Percentiles rank a stretch among this genome's conserved stretches.
phyloP scores from a whole-genome alignment of 2,329 filamentous ascomycete species.

The Paraconiothyrium brasiliense region DNA sequence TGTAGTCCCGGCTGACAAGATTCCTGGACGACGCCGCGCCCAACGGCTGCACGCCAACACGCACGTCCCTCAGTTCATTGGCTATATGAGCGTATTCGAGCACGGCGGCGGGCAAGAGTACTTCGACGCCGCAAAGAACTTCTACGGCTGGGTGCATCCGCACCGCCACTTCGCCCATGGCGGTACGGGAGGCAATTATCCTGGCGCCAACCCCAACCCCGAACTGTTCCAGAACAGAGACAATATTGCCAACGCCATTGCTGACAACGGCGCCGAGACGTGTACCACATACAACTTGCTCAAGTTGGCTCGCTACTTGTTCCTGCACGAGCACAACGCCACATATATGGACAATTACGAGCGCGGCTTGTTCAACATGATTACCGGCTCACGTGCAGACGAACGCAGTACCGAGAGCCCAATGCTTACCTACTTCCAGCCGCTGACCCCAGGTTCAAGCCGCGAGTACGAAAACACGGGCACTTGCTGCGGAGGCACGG shows the following conservation, averaged over 20 bases:
- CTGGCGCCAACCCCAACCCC: slow-evolving; percentile 71
- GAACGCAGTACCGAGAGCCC: slow-evolving; percentile 19
- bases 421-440: slow-evolving; percentile 26
- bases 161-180: slow-evolving; percentile 25
- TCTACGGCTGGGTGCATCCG: slow-evolving; percentile 25
- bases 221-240: slow-evolving; percentile 74
- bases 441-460: slow-evolving; percentile 18
- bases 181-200: slow-evolving; percentile 23
- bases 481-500: slow-evolving; percentile 25
- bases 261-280: slow-evolving; percentile 47
- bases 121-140: slow-evolving; percentile 24
- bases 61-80: slow-evolving; percentile 25
- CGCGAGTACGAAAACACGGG: slow-evolving; percentile 27
- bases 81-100: slow-evolving; percentile 26
- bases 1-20: slow-evolving; percentile 20
- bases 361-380: slow-evolving; percentile 28
- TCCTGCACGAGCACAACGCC: slow-evolving; percentile 26
- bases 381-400: slow-evolving; percentile 23
- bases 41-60: slow-evolving; percentile 25
- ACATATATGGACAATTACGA: slow-evolving; percentile 28
- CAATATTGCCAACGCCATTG: slow-evolving; percentile 89
- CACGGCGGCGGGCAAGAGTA: slow-evolving; percentile 24
- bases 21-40: slow-evolving; percentile 20
- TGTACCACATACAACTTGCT: slow-evolving; percentile 29
- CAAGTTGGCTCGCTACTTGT: slow-evolving; percentile 23